Percentiles rank a stretch among this genome's conserved stretches.
Conservation (phyloP, 2,329 filamentous ascomycete genomes). For the Sporothrix brunneoviolacea region DNA sequence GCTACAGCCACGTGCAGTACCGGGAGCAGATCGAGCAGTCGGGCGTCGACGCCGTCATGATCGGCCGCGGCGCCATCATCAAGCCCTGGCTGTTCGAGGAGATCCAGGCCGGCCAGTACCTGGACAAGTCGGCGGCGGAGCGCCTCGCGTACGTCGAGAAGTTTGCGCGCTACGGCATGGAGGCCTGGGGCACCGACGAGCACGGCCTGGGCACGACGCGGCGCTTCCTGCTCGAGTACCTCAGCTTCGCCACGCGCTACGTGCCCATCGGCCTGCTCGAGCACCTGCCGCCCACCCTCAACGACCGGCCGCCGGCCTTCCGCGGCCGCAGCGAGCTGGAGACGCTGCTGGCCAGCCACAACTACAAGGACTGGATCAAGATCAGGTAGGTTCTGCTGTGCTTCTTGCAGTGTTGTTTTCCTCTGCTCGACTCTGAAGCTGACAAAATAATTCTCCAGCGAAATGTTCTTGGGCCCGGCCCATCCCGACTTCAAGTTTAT, state of each 20-base stretch:
- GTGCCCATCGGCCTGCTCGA: constrained; percentile 85
- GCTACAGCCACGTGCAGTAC: constrained; percentile 89
- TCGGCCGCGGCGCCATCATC: constrained; percentile 89
- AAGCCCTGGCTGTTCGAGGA: constrained; percentile 99
- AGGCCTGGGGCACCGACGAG: constrained; percentile 94
- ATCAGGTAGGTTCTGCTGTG: constrained; percentile 57
- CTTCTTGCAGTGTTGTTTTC: not conserved
- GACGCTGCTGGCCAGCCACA: constrained; percentile 81
- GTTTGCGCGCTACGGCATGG: constrained; percentile 83
- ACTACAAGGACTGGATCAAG: constrained; percentile 98
- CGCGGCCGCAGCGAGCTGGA: constrained; percentile 83
- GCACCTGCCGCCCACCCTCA: constrained; percentile 77
- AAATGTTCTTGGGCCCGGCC: constrained; percentile 94
- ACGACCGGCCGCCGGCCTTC: constrained; percentile 82
- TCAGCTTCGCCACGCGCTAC: constrained; percentile 90
- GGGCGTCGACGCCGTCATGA: constrained; percentile 89
- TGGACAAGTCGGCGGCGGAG: constrained; percentile 89
- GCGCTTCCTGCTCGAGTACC: constrained; percentile 88
- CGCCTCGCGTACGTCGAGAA: constrained; percentile 80
- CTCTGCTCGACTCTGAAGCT: no score
- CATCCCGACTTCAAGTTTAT: constrained; percentile 89
- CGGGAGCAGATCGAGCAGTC: constrained; percentile 67
- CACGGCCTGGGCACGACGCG: constrained; percentile 85
- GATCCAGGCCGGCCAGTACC: constrained; percentile 82
- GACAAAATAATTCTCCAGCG: constrained; percentile 47